Conservation (phyloP, 257 asterid genomes). For the Oldenlandia corymbosa region DNA sequence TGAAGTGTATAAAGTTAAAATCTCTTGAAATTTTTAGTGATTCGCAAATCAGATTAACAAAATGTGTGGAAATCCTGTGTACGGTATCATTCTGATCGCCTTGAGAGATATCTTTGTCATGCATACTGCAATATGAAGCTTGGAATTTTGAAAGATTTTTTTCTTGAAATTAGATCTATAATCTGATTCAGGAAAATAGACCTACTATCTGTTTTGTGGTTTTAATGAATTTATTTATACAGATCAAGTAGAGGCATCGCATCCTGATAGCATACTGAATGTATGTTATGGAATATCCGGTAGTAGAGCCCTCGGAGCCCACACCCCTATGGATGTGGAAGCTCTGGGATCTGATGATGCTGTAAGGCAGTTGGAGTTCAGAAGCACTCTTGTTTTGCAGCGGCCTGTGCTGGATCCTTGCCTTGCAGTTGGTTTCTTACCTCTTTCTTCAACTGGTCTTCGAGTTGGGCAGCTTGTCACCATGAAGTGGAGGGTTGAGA, state of each 20-base stretch:
- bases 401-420: conserved; percentile 93
- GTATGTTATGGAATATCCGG: conserved; percentile 72
- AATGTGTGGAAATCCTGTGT: background rate
- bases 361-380: conserved; percentile 53
- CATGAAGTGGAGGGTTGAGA: conserved; percentile 94
- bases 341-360: conserved; percentile 33
- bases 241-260: conserved; percentile 45
- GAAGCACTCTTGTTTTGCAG: conserved; percentile 69
- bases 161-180: background rate
- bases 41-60: background rate
- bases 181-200: too few relatives aligned
- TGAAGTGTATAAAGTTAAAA: background rate
- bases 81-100: background rate
- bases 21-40: background rate
- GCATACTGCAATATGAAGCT: background rate
- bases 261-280: conserved; percentile 59
- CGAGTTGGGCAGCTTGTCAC: conserved; percentile 93
- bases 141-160: background rate
- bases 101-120: background rate
- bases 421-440: conserved; percentile 93
- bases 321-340: conserved; percentile 57
- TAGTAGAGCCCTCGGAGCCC: conserved; percentile 74
- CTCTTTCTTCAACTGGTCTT: conserved; percentile 84
- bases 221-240: conserved; percentile 13
- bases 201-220: background rate